Base-by-base conservation (phyloP, 1,139 yeast species). In the Candida frijolesensis region DNA sequence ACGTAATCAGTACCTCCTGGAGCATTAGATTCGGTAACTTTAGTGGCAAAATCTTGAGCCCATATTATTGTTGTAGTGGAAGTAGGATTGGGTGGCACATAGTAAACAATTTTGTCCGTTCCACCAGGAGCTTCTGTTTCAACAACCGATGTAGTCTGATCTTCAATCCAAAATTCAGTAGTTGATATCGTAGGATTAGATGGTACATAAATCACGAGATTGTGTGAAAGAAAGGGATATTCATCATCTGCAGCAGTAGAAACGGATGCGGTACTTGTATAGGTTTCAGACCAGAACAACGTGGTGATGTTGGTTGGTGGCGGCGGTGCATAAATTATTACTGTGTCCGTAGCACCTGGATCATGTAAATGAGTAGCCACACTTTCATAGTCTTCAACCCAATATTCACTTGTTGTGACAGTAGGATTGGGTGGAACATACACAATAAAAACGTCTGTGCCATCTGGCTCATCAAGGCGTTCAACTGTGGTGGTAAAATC, bases 91-190 rank as follows among this genome's bases (percentile, higher is more conserved):
- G 45, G 38, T 25, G 68, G 67, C 11, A 57, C 58, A 11, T 58
- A 57, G 16, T 63, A 57, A 38, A 57, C 49, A 3, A 62, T 61
- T 14, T 61, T 54, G 42, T 57, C 58, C 1, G 63, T 60, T 10
- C 51, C 60, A 14, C 47, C 56, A 11, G 52, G 47, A 15, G 30
- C 50, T 14, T 44, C 35, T 14, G 42, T 41, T 43, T 45, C 18
- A 32, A 57, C 48, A 8, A 50, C 44, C 4, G 52, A 18, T 62
- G 55, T 9, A 51, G 60, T 16, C 45, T 44, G 8, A 40, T 25
- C 16, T 33, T 37, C 38, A 19, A 33, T 32, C 40, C 48, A 45
- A 18, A 49, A 42, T 14, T 45, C 14, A 4, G 44, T 45, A 5
- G 41, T 42, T n/a, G 44, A 30, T 5, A 22, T 29, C 3, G 52